Conservation (phyloP, 1,284 basidiomycete species). For the Hypsizygus ulmarius region DNA sequence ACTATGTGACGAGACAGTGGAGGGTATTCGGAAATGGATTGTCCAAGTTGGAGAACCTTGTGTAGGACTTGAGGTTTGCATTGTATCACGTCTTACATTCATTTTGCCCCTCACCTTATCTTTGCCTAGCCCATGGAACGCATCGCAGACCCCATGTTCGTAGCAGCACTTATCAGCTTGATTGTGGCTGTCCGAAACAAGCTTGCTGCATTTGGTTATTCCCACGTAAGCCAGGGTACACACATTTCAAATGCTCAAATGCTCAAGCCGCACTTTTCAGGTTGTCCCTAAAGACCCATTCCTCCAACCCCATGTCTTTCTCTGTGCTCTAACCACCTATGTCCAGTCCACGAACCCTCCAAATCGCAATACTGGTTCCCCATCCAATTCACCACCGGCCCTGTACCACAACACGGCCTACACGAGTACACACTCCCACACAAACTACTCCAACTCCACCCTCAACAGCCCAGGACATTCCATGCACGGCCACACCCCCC, state of each 20-base stretch:
- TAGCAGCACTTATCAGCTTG: constrained; percentile 67
- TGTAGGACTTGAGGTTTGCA: constrained; percentile 58
- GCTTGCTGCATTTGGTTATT: constrained; percentile 50
- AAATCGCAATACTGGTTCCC: constrained; percentile 11
- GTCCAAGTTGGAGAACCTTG: constrained; percentile 59
- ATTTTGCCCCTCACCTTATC: constrained; percentile 6
- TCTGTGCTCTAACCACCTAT: constrained; percentile 38
- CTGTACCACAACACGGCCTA: constrained; percentile 4
- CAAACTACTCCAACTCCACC: background rate
- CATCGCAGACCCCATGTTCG: constrained; percentile 65
- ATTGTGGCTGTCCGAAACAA: constrained; percentile 66
- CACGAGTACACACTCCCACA: background rate
- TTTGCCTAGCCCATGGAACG: constrained; percentile 59
- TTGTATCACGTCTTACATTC: constrained; percentile 1
- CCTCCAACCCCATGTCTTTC: constrained; percentile 58
- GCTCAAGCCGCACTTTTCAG: constrained; percentile 24
- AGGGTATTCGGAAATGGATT: constrained; percentile 67
- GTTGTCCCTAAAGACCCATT: constrained; percentile 74
- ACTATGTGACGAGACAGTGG: constrained; percentile 70
- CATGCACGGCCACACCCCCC: constrained; percentile 2
- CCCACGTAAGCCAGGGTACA: constrained; percentile 33
- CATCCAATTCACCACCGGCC: constrained; percentile 12
- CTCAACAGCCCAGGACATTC: constrained; percentile 5
- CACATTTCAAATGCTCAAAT: constrained; percentile 13
- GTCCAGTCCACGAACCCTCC: constrained; percentile 22